A percentile compares a stretch with the other conserved stretches of the same genome.
These are phyloP conservation scores for Neofusicoccum sp. DNA, from an alignment of 2,329 filamentous ascomycete species.

Conservation along the genomic window DNA sequence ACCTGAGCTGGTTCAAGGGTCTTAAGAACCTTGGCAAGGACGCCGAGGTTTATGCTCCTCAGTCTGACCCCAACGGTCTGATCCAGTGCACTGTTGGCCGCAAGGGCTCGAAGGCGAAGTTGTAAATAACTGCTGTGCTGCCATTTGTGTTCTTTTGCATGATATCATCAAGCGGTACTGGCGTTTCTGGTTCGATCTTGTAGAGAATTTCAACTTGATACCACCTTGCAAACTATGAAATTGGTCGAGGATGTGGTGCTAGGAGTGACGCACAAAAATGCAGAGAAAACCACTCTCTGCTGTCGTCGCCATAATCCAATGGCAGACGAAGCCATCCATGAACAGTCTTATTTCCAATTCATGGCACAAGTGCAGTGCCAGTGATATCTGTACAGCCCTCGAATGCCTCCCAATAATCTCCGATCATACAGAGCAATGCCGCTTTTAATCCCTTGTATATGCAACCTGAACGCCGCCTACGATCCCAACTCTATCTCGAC, in stretches of 20 bases:
- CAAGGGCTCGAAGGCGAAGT: conserved; percentile 47
- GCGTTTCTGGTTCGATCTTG: conserved; percentile 18
- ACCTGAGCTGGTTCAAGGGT: conserved; percentile 95
- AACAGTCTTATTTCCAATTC: too few species aligned
- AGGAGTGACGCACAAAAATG: neutral
- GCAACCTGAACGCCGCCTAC: conserved; percentile 17
- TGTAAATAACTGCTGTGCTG: conserved; percentile 34
- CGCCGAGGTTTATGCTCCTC: conserved; percentile 92
- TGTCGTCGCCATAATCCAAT: too few species aligned
- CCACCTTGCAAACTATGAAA: neutral
- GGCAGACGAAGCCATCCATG: too few species aligned
- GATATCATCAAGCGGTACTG: conserved; percentile 20
- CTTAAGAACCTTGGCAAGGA: conserved; percentile 94
- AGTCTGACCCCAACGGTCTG: conserved; percentile 89
- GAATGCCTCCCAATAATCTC: neutral
- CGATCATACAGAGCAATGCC: conserved; percentile 10
- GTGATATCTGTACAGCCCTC: neutral
- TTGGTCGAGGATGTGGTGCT: neutral
- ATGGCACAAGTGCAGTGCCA: neutral
- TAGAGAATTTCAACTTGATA: conserved; percentile 1
- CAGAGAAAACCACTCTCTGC: neutral
- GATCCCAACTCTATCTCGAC: conserved; percentile 18
- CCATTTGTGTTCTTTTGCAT: neutral
- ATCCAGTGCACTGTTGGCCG: conserved; percentile 90
- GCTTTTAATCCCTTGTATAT: conserved; percentile 6